Base-by-base conservation (phyloP, 129 eudicot species). In the Glebionis coronaria region DNA sequence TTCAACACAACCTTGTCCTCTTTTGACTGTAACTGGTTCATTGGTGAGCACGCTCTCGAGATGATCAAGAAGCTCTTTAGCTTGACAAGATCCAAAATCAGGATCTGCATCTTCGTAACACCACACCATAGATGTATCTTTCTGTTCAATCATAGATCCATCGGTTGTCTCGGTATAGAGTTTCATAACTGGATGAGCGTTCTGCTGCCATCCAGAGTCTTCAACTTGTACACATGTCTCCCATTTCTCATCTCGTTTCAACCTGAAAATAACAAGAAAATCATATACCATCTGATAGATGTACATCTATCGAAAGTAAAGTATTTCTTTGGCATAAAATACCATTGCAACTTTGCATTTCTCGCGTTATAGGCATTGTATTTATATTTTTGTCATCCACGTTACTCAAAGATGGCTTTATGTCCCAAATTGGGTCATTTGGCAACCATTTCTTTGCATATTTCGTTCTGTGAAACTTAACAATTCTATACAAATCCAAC, bases 11-110 rank as follows among this genome's bases (percentile, higher is more conserved):
- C 65, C 71, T 57, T 73, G 67, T 16, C 81, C 90, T 52, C 90
- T 78, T 56, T 81, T 84, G 49, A 84, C 90, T 12, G 82, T 80
- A 35, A 85, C 91, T 5, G 96, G 96, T 76, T 88, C 96, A 65
- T 85, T 88, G 10, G 91, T 81, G 52, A 85, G 91, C 68, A 88
- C 96, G 50, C 88, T 85, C 38, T 85, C 96, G 1, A 87, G 83
- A 68, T 87, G 95, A 74, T 84, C 85, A 44, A 84, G 95, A 76
- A 87, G 90, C 65, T 88, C 96, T 63, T 84, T 88, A 29, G 96
- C 91, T 73, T 88, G 91, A 72, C 91, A 88, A 40, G 96, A 88
- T 46, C 96, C 96, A 78, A 88, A 88, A 76, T 88, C 96, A 63
- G 96, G 96, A 82, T 88, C 91, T 3, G 88, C 88, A 56, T 88